Evolutionary conservation across 208 protist genomes (phyloP), one percentile per base, ranked within the genome.

Genomic region (Leishmania amazonensis): DNA sequence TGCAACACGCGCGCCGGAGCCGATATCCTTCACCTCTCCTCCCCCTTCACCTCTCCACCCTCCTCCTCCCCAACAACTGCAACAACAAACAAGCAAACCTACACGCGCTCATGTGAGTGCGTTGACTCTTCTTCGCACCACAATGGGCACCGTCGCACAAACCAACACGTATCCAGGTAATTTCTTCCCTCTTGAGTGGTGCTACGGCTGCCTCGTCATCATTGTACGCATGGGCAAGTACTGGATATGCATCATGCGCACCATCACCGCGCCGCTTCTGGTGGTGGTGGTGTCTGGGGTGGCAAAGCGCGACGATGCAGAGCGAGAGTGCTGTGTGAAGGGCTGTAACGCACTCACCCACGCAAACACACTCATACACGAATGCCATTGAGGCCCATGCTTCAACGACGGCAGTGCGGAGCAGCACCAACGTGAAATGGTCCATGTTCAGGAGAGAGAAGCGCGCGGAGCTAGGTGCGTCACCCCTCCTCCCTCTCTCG

Each of bases 241-340:
- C 15, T 81, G 85, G 79, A 79, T 81, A 13, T 72, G 62, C 3
- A 86, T 89, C 75, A 85, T 87, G 80, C 83, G 87, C 67, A 47
- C 60, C 53, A 62, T 85, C 74, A 87, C 86, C 3, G 51, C 83
- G 21, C 35, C 85, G 42, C 40, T 87, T 31, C 72, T 89, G 70
- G 57, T 89, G 8, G 70, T 87, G 24, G 3, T 47, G 5, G 19
- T 71, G 3, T 89, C 83, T 0, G 83, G 83, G 62, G 75, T 87
- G 15, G 75, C 80, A 54, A 85, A 81, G 64, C 40, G 73, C 35
- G 79, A 72, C 76, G 76, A 87, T 31, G 42, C 21, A n/a, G 17
- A 49, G 40, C 1, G 8, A n/a, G 42, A 28, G 8, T 24, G 45
- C 21, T 11, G 2, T 62, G 57, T 62, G 57, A 62, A 31, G 57